Conservation (phyloP, 2,329 filamentous ascomycete genomes). For the Ramichloridium luteum region DNA sequence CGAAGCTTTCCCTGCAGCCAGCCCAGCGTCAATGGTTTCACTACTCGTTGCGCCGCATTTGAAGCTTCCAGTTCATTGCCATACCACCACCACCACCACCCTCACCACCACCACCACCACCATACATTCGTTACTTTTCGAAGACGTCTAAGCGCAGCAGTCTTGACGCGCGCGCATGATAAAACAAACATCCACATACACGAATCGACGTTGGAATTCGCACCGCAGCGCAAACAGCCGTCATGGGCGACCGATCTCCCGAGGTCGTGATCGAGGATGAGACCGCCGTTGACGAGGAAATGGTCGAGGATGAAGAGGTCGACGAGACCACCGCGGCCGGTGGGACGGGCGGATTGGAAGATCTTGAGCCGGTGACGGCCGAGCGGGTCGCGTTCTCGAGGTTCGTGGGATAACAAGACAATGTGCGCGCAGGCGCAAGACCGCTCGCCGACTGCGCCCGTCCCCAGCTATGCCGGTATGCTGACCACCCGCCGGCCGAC, state of each 20-base stretch:
- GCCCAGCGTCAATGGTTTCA: too few species aligned
- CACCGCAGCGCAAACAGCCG: neutral
- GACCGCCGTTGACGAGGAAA: slow-evolving; percentile 37
- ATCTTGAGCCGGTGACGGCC: slow-evolving; percentile 29
- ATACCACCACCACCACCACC: too few species aligned
- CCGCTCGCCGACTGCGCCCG: too few species aligned
- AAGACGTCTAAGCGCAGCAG: too few species aligned
- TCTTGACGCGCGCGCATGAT: too few species aligned
- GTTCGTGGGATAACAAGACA: neutral
- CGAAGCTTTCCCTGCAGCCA: too few species aligned
- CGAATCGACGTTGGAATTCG: too few species aligned
- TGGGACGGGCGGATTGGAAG: slow-evolving; percentile 30
- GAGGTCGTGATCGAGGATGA: slow-evolving; percentile 23
- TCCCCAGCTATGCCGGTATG: neutral
- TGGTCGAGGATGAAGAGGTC: slow-evolving; percentile 29
- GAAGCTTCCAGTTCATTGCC: too few species aligned
- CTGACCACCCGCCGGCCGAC: slow-evolving; percentile 2
- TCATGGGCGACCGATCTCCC: slow-evolving; percentile 22
- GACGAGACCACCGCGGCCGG: slow-evolving; percentile 25
- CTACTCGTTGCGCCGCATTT: too few species aligned
- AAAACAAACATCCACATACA: too few species aligned
- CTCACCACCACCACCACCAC: too few species aligned
- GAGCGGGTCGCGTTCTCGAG: slow-evolving; percentile 3
- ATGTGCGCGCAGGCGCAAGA: neutral
- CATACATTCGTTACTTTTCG: too few species aligned